A percentile compares a stretch with the other conserved stretches of the same genome.
These are phyloP conservation scores for Kodamaea fukazawae DNA, from an alignment of 805 yeast species.

Conservation along the genomic window DNA sequence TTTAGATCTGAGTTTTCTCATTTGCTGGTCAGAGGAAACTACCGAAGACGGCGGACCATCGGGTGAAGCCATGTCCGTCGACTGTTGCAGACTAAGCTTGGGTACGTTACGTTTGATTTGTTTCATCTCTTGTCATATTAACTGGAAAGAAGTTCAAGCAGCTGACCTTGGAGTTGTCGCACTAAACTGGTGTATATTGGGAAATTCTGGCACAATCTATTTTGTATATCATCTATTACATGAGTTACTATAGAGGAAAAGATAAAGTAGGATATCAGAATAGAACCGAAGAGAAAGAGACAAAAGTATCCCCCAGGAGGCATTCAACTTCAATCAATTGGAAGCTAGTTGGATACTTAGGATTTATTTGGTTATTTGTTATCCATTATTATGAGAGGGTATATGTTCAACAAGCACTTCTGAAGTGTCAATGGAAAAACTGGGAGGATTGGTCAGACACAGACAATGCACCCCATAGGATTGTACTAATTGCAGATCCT, in stretches of 20 bases:
- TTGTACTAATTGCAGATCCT: constrained; percentile 82
- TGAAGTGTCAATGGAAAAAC: constrained; percentile 49
- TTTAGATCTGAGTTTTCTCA: constrained; percentile 31
- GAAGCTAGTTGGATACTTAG: constrained; percentile 11
- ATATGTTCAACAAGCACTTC: constrained; percentile 23
- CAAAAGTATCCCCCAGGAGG: background rate
- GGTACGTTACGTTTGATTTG: too few species aligned
- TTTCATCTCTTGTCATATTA: too few species aligned
- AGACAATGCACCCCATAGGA: constrained; percentile 42
- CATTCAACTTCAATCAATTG: constrained; percentile 6
- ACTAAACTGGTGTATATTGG: too few species aligned
- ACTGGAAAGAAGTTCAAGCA: too few species aligned
- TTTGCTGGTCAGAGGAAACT: background rate
- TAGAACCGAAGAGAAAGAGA: background rate
- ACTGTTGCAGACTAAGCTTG: too few species aligned
- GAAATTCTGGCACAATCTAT: too few species aligned
- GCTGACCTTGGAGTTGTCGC: too few species aligned
- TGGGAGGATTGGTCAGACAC: constrained; percentile 59
- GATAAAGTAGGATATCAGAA: constrained; percentile 11
- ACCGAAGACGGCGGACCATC: too few species aligned
- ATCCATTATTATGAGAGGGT: constrained; percentile 34
- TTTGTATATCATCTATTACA: background rate
- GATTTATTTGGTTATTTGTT: constrained; percentile 23
- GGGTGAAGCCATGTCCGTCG: too few species aligned
- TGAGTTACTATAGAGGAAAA: constrained; percentile 22